These are phyloP conservation scores for Thinopyrum elongatum DNA, from an alignment of 176 grass and related monocot species.

Conservation along the genomic window DNA sequence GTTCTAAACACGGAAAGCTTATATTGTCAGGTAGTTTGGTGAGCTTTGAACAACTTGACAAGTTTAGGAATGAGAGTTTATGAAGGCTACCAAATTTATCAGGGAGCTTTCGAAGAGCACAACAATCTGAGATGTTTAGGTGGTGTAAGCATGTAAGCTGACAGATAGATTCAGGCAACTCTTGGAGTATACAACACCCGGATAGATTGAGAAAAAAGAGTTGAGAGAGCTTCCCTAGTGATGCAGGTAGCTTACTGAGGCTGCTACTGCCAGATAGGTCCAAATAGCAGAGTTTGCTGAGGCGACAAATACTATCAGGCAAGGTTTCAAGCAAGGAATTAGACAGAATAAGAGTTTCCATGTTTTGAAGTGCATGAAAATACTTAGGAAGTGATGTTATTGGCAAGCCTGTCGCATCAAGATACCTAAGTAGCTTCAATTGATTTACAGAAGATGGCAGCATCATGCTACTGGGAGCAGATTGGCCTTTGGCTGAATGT, in stretches of 20 bases:
- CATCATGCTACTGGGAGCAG: neutral
- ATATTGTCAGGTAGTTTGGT: neutral
- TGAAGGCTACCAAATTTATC: neutral
- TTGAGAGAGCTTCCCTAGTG: neutral
- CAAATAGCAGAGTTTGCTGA: slow-evolving; percentile 28
- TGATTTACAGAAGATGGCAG: slow-evolving; percentile 21
- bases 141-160: neutral
- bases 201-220: neutral
- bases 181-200: neutral
- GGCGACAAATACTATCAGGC: slow-evolving; percentile 27
- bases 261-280: slow-evolving; percentile 29
- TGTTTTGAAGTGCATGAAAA: neutral
- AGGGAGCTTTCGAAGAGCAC: neutral
- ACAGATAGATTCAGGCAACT: neutral
- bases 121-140: neutral
- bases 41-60: neutral
- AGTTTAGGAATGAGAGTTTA: neutral
- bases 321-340: slow-evolving; percentile 38
- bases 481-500: neutral
- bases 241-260: neutral
- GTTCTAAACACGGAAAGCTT: neutral
- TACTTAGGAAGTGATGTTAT: neutral
- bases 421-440: slow-evolving; percentile 36
- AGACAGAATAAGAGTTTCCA: slow-evolving; percentile 39
- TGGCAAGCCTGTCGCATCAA: slow-evolving; percentile 31